These are phyloP conservation scores for Carex pumila DNA, from an alignment of 176 grass and related monocot genomes.

Conservation along the genomic window DNA sequence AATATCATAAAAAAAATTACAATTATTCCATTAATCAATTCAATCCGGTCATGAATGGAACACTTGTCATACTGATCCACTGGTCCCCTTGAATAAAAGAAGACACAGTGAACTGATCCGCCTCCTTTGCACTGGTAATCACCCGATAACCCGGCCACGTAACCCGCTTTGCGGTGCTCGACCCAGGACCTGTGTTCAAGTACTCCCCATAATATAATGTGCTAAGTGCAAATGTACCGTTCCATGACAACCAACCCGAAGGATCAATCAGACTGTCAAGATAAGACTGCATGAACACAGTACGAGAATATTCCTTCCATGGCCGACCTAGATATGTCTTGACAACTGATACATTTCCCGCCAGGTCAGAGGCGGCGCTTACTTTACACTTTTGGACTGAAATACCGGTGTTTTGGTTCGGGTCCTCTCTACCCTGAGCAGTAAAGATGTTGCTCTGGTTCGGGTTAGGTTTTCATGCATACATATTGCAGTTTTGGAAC, in stretches of 20 bases:
- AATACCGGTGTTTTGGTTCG: conserved; percentile 88
- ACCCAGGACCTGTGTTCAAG: conserved; percentile 45
- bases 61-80: conserved; percentile 44
- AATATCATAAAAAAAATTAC: neutral
- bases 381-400: conserved; percentile 70
- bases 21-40: neutral
- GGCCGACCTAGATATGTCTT: conserved; percentile 59
- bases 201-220: conserved; percentile 59
- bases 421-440: conserved; percentile 66
- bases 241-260: too few relatives aligned
- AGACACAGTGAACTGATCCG: conserved; percentile 42
- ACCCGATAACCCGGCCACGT: conserved; percentile 55
- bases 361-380: conserved; percentile 41
- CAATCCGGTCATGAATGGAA: conserved; percentile 51
- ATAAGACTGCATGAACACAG: too few relatives aligned
- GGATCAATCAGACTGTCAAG: too few relatives aligned
- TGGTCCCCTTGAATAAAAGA: conserved; percentile 66
- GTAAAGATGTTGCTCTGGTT: conserved; percentile 68
- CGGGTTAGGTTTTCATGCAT: conserved; percentile 39
- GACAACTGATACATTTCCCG: conserved; percentile 21
- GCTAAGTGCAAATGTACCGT: too few relatives aligned
- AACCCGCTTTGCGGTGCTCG: conserved; percentile 25
- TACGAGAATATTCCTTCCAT: conserved; percentile 10
- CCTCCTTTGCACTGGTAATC: conserved; percentile 38
- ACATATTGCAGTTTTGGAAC: conserved; percentile 63